These are phyloP conservation scores for Scutellaria barbata DNA, from an alignment of 257 asterid species.

Conservation along the genomic window DNA sequence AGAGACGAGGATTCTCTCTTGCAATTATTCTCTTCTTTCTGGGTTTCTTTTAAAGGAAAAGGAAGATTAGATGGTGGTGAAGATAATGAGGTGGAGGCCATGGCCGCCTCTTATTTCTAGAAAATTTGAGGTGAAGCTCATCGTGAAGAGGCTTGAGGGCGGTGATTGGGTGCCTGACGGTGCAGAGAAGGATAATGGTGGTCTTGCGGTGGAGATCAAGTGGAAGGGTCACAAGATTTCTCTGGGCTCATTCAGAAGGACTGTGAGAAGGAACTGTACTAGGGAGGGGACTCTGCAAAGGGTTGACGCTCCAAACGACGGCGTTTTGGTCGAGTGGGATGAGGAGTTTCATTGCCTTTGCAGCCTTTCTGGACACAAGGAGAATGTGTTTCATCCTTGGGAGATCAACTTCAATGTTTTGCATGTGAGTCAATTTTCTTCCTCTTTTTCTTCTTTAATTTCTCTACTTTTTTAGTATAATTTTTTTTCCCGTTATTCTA, in stretches of 20 bases:
- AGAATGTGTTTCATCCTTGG: conserved; percentile 90
- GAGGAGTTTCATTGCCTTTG: conserved; percentile 79
- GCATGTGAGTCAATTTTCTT: conserved; percentile 61
- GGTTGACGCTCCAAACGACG: conserved; percentile 48
- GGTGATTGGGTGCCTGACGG: conserved; percentile 63
- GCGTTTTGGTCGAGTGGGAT: conserved; percentile 77
- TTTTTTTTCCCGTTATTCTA: conserved; percentile 20
- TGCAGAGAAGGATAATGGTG: conserved; percentile 56
- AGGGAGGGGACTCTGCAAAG: conserved; percentile 52
- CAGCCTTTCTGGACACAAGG: conserved; percentile 72
- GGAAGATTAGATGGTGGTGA: conserved; percentile 71
- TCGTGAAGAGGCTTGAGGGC: conserved; percentile 64
- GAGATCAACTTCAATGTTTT: conserved; percentile 80
- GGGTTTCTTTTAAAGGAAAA: conserved; percentile 13
- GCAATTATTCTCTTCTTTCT: conserved; percentile 15
- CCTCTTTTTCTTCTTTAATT: conserved; percentile 7
- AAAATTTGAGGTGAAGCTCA: conserved; percentile 66
- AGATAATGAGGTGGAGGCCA: conserved; percentile 95
- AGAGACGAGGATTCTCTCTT: conserved; percentile 5
- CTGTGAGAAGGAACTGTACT: conserved; percentile 66
- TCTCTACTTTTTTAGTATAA: background rate
- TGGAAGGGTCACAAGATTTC: conserved; percentile 66
- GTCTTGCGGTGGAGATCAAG: conserved; percentile 64
- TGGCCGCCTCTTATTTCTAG: conserved; percentile 87
- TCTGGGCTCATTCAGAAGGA: conserved; percentile 60